phyloP scores from a whole-genome alignment of 2,329 filamentous ascomycete species.

The Waltergamsia citrina region DNA sequence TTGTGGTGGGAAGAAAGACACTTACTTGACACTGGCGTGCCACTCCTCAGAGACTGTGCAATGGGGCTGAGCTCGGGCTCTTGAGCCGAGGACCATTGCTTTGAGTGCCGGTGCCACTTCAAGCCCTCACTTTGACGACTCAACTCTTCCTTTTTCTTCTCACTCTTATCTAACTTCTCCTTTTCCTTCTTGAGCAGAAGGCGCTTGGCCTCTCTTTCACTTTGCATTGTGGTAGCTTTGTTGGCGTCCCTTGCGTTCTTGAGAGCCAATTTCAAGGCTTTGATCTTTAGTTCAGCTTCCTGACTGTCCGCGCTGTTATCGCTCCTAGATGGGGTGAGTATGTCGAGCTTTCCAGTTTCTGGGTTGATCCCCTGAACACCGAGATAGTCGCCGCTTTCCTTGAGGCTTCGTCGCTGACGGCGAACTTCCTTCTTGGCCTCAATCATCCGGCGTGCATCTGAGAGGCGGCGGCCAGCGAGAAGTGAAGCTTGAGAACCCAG shows the following conservation, averaged over 20 bases:
- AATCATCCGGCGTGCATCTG: conserved; percentile 11
- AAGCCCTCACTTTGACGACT: not conserved
- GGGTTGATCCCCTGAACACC: conserved; percentile 51
- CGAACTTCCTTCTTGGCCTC: conserved; percentile 21
- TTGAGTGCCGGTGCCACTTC: conserved; percentile 33
- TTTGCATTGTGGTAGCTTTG: conserved; percentile 30
- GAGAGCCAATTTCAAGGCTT: conserved; percentile 19
- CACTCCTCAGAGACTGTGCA: conserved; percentile 26
- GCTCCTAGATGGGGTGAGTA: conserved; percentile 39
- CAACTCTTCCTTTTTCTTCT: conserved; percentile 9
- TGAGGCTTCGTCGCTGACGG: conserved; percentile 32
- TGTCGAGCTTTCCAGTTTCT: conserved; percentile 40
- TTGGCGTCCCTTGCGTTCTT: conserved; percentile 23
- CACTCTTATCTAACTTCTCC: conserved; percentile 17
- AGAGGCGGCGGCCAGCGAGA: conserved; percentile 7
- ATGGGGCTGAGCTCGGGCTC: conserved; percentile 41
- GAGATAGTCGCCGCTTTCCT: conserved; percentile 47
- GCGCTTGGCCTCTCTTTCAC: conserved; percentile 31
- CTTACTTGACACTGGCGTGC: conserved; percentile 14
- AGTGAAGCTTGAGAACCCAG: not conserved
- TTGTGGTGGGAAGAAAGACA: not conserved
- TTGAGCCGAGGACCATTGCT: conserved; percentile 41
- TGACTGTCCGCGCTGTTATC: conserved; percentile 25
- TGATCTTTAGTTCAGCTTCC: conserved; percentile 20
- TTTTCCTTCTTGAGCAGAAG: conserved; percentile 22